phyloP scores from a whole-genome alignment of 2,329 filamentous ascomycete species.

The Trichoderma atroviride region DNA sequence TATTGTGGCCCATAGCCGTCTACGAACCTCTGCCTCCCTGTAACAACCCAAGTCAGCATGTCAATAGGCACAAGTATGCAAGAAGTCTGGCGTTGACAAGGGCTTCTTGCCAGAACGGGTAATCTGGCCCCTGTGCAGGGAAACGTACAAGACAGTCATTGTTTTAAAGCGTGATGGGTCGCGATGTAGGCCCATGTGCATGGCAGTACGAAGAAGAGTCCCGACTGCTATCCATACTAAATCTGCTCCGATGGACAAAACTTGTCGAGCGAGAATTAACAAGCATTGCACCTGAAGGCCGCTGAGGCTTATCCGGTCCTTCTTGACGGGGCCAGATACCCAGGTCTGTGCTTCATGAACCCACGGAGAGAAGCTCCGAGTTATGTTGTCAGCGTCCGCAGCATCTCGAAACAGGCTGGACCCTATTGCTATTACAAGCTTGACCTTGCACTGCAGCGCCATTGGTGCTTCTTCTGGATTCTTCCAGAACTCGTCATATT shows the following conservation, averaged over 20 bases:
- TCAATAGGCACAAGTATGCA: neutral
- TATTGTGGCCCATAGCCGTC: constrained; percentile 59
- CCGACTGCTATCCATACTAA: neutral
- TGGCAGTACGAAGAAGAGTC: neutral
- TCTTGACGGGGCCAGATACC: neutral
- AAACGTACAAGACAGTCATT: neutral
- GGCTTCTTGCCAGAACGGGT: neutral
- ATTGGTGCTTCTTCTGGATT: neutral
- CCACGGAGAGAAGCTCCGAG: neutral
- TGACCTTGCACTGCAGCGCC: neutral
- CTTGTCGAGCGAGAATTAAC: neutral
- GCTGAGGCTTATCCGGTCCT: neutral
- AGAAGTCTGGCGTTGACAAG: neutral
- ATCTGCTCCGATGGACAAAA: neutral
- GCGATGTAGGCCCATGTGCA: neutral
- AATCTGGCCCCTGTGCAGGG: neutral
- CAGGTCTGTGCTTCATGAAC: neutral
- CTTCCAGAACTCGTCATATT: neutral
- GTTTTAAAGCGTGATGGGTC: neutral
- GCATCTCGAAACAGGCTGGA: neutral
- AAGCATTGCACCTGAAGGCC: neutral
- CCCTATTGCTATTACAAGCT: neutral
- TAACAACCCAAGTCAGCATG: neutral
- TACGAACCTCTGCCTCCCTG: constrained; percentile 53
- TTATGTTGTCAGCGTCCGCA: neutral